Base-by-base conservation (phyloP, 1,284 basidiomycete species). In the Moesziomyces parantarcticus region DNA sequence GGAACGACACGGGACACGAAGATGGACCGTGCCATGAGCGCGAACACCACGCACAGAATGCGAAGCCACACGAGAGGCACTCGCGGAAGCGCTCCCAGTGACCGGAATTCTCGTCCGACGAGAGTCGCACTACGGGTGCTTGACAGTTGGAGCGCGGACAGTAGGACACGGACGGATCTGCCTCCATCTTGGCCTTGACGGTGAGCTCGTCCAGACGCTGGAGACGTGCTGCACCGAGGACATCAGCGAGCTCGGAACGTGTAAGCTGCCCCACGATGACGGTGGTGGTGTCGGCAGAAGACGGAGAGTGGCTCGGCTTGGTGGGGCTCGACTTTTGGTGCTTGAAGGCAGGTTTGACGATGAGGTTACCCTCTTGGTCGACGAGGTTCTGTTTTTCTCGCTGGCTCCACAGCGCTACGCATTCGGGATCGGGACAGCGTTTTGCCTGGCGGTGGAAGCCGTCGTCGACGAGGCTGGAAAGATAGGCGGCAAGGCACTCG, bases 41-140 rank as follows among this genome's bases (percentile, higher is more conserved):
- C 9, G 57, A 63, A 44, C 75, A 76, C 70, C 69, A 76, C 0
- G 70, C 62, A 34, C 75, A 76, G 39, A 76, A 76, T 14, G 63
- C 59, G 21, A 70, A 65, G 9, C 70, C 66, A 50, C 75, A 76
- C 18, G 50, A 54, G 10, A 58, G 59, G 32, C 75, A 76, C 44
- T 73, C 62, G 5, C 75, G 70, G 40, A 76, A 67, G 9, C 70
- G 58, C 40, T 76, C 75, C 62, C 70, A 67, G 41, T 69, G 61
- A 9, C 75, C 75, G 0, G 68, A 71, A 23, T 61, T 61, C 21
- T 69, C 70, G 51, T 76, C 75, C 14, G 59, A 61, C 21, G 59
- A 43, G 9, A 59, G 50, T 16, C 75, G 59, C 3, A 73, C 54
- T 1, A 73, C 75, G 7, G 70, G 26, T 0, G 62, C 65, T 46